These are phyloP conservation scores for Cyberlindnera maclurae DNA, from an alignment of 805 yeast species.

Conservation along the genomic window DNA sequence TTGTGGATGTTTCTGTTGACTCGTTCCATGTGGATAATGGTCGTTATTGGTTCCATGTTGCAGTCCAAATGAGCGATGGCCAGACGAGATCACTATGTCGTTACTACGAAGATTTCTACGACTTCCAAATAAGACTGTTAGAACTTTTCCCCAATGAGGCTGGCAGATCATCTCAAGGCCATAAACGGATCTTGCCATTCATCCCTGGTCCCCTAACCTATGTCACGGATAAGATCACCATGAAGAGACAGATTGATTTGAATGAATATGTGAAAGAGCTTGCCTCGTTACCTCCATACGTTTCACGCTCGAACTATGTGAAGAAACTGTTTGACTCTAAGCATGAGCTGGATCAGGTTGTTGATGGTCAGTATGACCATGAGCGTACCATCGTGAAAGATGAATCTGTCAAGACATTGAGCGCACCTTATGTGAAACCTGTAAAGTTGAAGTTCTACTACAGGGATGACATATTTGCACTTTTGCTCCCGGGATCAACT, in stretches of 20 bases:
- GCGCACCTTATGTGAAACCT: conserved; percentile 11
- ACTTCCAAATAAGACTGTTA: conserved; percentile 76
- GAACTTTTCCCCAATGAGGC: conserved; percentile 89
- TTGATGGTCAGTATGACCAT: conserved; percentile 13
- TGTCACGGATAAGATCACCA: conserved; percentile 70
- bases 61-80: conserved; percentile 64
- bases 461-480: conserved; percentile 76
- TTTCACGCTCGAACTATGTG: conserved; percentile 63
- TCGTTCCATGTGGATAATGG: conserved; percentile 76
- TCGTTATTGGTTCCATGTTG: conserved; percentile 79
- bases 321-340: conserved; percentile 59
- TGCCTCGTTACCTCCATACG: conserved; percentile 66
- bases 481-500: conserved; percentile 44
- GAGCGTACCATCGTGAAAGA: conserved; percentile 26
- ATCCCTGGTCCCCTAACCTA: conserved; percentile 95
- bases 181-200: conserved; percentile 77
- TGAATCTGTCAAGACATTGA: conserved; percentile 18
- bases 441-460: conserved; percentile 67
- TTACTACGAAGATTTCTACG: conserved; percentile 93
- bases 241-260: conserved; percentile 46
- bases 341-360: conserved; percentile 27
- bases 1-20: conserved; percentile 59
- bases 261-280: conserved; percentile 53
- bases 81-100: conserved; percentile 67
- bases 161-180: conserved; percentile 66